Evolutionary conservation across 768 basidiomycete species (phyloP).

Genomic region (Tulasnella sp.): DNA sequence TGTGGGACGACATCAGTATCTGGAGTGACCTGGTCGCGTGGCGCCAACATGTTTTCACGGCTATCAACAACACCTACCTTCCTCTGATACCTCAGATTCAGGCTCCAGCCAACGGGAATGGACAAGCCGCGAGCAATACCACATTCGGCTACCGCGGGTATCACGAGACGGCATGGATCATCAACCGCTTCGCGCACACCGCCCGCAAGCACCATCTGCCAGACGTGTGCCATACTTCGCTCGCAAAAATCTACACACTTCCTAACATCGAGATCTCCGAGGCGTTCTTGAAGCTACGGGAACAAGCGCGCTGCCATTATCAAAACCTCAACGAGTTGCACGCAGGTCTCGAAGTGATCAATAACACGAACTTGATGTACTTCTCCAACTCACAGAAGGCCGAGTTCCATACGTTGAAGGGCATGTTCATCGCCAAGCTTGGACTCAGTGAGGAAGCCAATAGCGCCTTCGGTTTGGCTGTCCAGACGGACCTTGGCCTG

Average conservation of each 20-base stretch:
- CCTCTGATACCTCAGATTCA: constrained; percentile 57
- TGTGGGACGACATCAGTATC: constrained; percentile 93
- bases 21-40: constrained; percentile 99
- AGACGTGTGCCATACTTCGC: constrained; percentile 87
- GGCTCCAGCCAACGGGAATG: constrained; percentile 36
- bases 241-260: constrained; percentile 96
- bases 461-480: constrained; percentile 84
- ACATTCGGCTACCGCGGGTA: constrained; percentile 92
- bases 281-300: constrained; percentile 95
- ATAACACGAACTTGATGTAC: constrained; percentile 98
- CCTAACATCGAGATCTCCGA: constrained; percentile 99
- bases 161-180: constrained; percentile 99
- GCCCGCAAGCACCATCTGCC: constrained; percentile 93
- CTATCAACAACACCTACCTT: constrained; percentile 92
- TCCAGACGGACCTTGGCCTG: constrained; percentile 89
- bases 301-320: constrained; percentile 97
- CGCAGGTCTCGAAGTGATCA: constrained; percentile 95
- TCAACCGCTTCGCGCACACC: constrained; percentile 98
- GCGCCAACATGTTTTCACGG: constrained; percentile 96
- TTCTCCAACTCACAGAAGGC: constrained; percentile 92
- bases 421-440: constrained; percentile 91
- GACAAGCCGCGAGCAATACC: constrained; percentile 47
- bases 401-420: constrained; percentile 96
- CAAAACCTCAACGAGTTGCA: constrained; percentile 89
- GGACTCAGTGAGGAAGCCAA: constrained; percentile 84